A percentile compares a stretch with the other conserved stretches of the same genome.
Evolutionary conservation across 805 yeast genomes (phyloP).

Genomic region (Candida adriatica): DNA sequence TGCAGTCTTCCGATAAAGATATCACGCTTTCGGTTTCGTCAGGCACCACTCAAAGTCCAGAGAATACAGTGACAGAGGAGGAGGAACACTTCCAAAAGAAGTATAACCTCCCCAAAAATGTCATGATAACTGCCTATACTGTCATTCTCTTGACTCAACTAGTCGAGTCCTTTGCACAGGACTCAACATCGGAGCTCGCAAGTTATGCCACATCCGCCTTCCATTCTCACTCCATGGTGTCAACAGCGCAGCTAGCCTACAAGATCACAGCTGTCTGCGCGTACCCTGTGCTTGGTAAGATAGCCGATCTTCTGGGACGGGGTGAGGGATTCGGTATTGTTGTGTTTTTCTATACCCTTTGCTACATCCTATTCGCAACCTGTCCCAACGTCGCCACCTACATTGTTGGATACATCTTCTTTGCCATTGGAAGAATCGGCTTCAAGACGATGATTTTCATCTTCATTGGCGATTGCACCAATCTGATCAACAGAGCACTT

Average conservation of each 20-base stretch:
- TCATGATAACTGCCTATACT: constrained; percentile 17
- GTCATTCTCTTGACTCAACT: constrained; percentile 22
- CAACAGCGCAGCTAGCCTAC: constrained; percentile 31
- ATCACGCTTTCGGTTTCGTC: too few relatives aligned
- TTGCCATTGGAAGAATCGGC: constrained; percentile 32
- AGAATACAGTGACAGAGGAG: neutral
- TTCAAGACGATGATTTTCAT: constrained; percentile 28
- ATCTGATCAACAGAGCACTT: constrained; percentile 29
- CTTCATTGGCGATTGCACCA: constrained; percentile 31
- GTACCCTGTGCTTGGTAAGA: constrained; percentile 31
- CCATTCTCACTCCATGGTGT: constrained; percentile 28
- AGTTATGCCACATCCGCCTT: constrained; percentile 30
- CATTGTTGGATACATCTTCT: constrained; percentile 28
- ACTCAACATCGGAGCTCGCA: constrained; percentile 18
- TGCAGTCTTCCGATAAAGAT: neutral
- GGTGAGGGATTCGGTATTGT: constrained; percentile 30
- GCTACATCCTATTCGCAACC: constrained; percentile 29
- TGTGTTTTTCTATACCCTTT: constrained; percentile 23
- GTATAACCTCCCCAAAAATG: constrained; percentile 14
- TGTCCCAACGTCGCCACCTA: constrained; percentile 26
- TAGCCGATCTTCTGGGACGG: constrained; percentile 31
- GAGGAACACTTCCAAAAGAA: neutral
- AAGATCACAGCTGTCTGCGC: constrained; percentile 30
- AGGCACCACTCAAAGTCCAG: too few relatives aligned
- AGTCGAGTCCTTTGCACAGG: constrained; percentile 23